Evolutionary conservation across 2,329 filamentous ascomycete species (phyloP).

Genomic region (Aspergillus viridinutans): DNA sequence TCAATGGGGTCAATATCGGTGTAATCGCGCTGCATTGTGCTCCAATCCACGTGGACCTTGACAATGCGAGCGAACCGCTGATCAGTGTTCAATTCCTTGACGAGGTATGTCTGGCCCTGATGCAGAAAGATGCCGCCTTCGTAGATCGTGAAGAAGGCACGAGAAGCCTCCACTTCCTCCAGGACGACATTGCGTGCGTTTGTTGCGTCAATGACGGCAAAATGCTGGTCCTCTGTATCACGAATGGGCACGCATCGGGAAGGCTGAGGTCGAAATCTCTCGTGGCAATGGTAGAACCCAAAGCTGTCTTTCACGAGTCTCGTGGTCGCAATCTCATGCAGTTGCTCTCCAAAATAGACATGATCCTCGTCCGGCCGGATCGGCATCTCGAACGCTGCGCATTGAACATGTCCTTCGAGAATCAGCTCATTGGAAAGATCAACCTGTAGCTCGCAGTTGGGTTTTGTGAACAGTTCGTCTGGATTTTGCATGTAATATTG

Average conservation of each 20-base stretch:
- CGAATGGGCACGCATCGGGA: constrained; percentile 81
- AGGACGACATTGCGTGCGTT: constrained; percentile 78
- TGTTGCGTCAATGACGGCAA: constrained; percentile 83
- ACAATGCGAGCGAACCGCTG: constrained; percentile 81
- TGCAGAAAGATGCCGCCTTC: constrained; percentile 96
- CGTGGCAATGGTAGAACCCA: constrained; percentile 87
- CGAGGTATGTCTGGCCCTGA: constrained; percentile 87
- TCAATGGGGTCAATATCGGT: constrained; percentile 93
- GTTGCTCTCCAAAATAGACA: constrained; percentile 71
- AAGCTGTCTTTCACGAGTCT: constrained; percentile 68
- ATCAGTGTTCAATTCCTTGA: constrained; percentile 81
- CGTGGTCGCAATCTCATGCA: constrained; percentile 67
- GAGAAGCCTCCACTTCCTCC: constrained; percentile 91
- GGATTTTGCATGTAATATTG: constrained; percentile 98
- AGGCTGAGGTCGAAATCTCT: constrained; percentile 79
- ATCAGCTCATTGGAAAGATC: constrained; percentile 90
- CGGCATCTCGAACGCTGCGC: constrained; percentile 91
- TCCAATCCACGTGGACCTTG: constrained; percentile 90
- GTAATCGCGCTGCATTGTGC: constrained; percentile 84
- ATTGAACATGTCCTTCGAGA: constrained; percentile 90
- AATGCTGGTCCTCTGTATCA: constrained; percentile 86
- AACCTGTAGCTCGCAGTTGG: constrained; percentile 83
- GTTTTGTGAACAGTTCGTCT: constrained; percentile 82
- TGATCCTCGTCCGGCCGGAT: constrained; percentile 73
- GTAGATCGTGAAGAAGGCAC: constrained; percentile 94